These are phyloP conservation scores for Betula pendula DNA, from an alignment of 306 rosid genomes.

Conservation along the genomic window DNA sequence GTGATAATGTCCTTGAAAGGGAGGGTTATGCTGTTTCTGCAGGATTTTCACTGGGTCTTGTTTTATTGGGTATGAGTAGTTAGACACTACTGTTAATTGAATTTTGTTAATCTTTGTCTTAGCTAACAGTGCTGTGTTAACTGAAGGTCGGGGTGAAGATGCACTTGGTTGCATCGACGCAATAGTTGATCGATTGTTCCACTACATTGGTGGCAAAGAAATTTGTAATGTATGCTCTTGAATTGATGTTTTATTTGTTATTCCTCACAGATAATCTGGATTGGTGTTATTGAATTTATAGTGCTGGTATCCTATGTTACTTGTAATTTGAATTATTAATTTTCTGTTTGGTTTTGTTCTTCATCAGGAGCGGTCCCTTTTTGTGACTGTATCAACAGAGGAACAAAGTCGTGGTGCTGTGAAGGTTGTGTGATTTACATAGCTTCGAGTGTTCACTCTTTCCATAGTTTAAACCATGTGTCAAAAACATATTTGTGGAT, in stretches of 20 bases:
- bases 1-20: constrained; percentile 96
- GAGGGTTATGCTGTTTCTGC: constrained; percentile 99
- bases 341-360: constrained; percentile 25
- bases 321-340: constrained; percentile 25
- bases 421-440: constrained; percentile 57
- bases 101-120: constrained; percentile 27
- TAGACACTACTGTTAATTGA: constrained; percentile 15
- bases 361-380: constrained; percentile 66
- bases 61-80: constrained; percentile 72
- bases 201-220: constrained; percentile 81
- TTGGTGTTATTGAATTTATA: constrained; percentile 8
- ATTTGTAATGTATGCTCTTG: constrained; percentile 56
- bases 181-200: constrained; percentile 74
- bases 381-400: constrained; percentile 52
- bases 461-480: constrained; percentile 12
- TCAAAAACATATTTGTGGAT: constrained; percentile 3
- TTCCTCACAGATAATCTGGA: constrained; percentile 10
- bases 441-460: neutral
- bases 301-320: neutral
- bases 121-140: constrained; percentile 37
- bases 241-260: constrained; percentile 20
- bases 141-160: constrained; percentile 91
- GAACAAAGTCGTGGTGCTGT: constrained; percentile 66
- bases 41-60: constrained; percentile 94
- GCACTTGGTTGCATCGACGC: constrained; percentile 80